Percentiles rank a stretch among this genome's conserved stretches.
These are phyloP conservation scores for Solanum bukasovii DNA, from an alignment of 257 asterid genomes.

Conservation along the genomic window DNA sequence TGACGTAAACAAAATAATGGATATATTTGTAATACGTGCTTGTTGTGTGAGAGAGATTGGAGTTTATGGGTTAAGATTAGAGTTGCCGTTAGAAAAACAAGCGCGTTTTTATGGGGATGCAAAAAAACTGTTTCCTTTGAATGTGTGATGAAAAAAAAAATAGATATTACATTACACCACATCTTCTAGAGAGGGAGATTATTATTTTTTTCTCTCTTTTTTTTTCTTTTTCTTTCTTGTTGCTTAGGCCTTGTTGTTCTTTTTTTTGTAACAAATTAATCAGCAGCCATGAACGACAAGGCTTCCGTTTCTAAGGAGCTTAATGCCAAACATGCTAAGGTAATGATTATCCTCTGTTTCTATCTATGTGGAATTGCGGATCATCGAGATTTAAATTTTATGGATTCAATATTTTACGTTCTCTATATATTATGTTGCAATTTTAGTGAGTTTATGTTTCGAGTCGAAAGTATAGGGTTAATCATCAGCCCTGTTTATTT, in stretches of 20 bases:
- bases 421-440: neutral
- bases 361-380: neutral
- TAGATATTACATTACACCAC: neutral
- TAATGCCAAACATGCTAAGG: constrained; percentile 44
- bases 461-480: neutral
- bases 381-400: neutral
- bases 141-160: neutral
- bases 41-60: neutral
- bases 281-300: constrained; percentile 58
- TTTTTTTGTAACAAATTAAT: neutral
- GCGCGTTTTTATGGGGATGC: neutral
- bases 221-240: neutral
- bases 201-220: neutral
- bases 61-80: neutral
- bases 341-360: neutral
- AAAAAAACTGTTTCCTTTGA: neutral
- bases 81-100: neutral
- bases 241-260: neutral
- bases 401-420: neutral
- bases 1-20: neutral
- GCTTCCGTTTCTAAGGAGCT: constrained; percentile 81
- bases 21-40: neutral
- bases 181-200: constrained; percentile 1
- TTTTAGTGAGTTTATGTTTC: neutral
- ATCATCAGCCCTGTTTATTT: neutral